A percentile compares a stretch with the other conserved stretches of the same genome.
phyloP scores from a whole-genome alignment of 1,284 basidiomycete species.

The Trichosporon coremiiforme region DNA sequence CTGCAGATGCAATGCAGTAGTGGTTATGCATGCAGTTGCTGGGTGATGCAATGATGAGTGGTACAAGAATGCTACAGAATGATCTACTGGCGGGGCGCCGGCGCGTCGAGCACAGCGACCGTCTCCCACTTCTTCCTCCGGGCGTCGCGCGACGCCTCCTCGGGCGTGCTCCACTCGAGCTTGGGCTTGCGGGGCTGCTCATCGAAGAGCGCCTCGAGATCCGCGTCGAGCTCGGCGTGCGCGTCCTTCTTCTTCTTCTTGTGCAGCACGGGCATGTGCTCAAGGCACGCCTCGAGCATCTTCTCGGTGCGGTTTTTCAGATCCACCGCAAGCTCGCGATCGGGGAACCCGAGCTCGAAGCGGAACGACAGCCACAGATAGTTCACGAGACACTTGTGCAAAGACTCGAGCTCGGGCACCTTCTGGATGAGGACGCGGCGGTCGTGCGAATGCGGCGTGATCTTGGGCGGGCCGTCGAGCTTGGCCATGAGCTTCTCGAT shows the following conservation, averaged over 20 bases:
- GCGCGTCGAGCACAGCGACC: neutral
- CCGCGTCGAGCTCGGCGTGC: conserved; percentile 1
- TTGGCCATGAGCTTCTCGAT: conserved; percentile 53
- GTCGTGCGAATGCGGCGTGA: neutral
- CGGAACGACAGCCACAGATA: conserved; percentile 88
- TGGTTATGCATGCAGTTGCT: neutral
- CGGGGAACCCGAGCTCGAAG: conserved; percentile 71
- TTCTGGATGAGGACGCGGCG: conserved; percentile 39
- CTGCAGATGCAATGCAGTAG: neutral
- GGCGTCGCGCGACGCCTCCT: neutral
- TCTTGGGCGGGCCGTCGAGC: conserved; percentile 31
- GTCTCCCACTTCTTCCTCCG: conserved; percentile 8
- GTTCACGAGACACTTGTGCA: conserved; percentile 77
- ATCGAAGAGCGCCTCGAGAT: neutral
- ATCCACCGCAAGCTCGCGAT: conserved; percentile 61
- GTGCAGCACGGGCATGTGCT: conserved; percentile 48
- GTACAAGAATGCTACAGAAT: neutral
- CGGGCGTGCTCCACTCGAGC: neutral
- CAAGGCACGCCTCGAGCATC: conserved; percentile 63
- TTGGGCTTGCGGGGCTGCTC: neutral
- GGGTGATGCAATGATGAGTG: conserved; percentile 5
- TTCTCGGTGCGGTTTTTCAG: conserved; percentile 70
- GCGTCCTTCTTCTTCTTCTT: conserved; percentile 33
- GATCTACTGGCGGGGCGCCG: neutral
- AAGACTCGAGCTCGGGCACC: conserved; percentile 66